phyloP scores from a whole-genome alignment of 2,329 filamentous ascomycete species.

The Aureobasidium subglaciale region DNA sequence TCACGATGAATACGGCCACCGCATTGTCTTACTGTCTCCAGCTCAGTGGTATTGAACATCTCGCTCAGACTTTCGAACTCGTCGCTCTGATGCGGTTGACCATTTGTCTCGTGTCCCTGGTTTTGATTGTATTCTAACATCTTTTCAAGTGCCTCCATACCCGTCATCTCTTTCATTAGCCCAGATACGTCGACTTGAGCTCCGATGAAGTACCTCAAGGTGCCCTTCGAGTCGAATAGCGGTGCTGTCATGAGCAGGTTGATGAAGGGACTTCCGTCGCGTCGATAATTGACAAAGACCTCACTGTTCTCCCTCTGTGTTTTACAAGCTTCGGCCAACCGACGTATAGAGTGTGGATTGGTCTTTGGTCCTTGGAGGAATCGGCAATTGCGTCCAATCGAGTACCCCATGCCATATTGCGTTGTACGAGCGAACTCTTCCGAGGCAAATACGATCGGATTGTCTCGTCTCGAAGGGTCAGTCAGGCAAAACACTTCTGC shows the following conservation, averaged over 20 bases:
- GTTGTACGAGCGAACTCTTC: constrained; percentile 70
- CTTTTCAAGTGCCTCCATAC: constrained; percentile 53
- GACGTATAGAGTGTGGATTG: constrained; percentile 53
- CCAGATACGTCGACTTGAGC: constrained; percentile 67
- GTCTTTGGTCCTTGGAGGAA: constrained; percentile 72
- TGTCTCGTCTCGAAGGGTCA: constrained; percentile 58
- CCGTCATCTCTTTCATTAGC: constrained; percentile 58
- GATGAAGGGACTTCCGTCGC: constrained; percentile 72
- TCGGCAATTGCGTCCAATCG: constrained; percentile 68
- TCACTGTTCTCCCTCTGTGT: constrained; percentile 65
- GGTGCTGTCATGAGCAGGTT: constrained; percentile 70
- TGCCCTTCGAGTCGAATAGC: constrained; percentile 59
- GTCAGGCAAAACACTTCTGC: constrained; percentile 73
- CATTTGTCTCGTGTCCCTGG: constrained; percentile 18
- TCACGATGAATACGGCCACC: constrained; percentile 59
- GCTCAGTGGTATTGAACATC: constrained; percentile 61
- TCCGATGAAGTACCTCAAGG: constrained; percentile 62
- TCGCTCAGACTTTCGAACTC: constrained; percentile 61
- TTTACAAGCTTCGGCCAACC: constrained; percentile 55
- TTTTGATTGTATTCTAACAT: constrained; percentile 27
- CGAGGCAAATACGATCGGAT: constrained; percentile 50
- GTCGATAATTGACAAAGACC: constrained; percentile 65
- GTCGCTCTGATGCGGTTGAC: constrained; percentile 38
- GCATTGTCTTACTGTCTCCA: constrained; percentile 55
- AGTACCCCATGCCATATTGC: constrained; percentile 66